Evolutionary conservation across 495 filamentous ascomycete genomes (phyloP), one percentile per base, ranked within the genome.

Genomic region (Cryomyces antarcticus): DNA sequence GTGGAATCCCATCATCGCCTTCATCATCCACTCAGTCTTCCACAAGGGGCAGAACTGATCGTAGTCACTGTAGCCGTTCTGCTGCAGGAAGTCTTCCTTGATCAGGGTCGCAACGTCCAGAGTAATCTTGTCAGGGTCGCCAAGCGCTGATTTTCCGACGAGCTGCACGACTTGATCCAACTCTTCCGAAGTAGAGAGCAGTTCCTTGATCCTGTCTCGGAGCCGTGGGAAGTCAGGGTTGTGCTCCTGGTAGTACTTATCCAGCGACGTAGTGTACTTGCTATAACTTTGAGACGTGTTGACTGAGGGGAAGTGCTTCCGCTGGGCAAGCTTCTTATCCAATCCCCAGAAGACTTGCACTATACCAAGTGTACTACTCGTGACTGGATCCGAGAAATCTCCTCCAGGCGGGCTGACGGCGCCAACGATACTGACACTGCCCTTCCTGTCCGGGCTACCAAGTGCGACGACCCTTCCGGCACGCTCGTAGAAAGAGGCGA

Each of bases 11-110:
- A 96, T 85, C 74, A 99, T 94, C 38, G 78, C 75, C 71, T 89
- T 93, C 89, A 99, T 99, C 89, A 99, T 95, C 73, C 92, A 99
- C 56, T 88, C 77, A 4, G 89, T 99, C 75, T 99, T 99, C 88
- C 88, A 99, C 56, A 99, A 69, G 31, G 89, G 89, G 58, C 89
- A 99, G 73, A 89, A 96, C 65, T 94, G 84, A 59, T 99, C 92
- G 60, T 96, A 95, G 59, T 94, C 82, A 58, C 81, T 88, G 71
- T 99, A 99, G 31, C 89, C 89, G 65, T 99, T 99, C 59, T 99
- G 89, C 65, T 99, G 89, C 46, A 99, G 59, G 70, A 99, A 99
- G 60, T 99, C 89, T 51, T 99, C 89, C 73, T 99, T 99, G 56
- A 99, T 64, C 46, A 99, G 64, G 24, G 73, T 75, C 27, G 88